phyloP scores from a whole-genome alignment of 345 rosid species.

The Abelmoschus esculentus region DNA sequence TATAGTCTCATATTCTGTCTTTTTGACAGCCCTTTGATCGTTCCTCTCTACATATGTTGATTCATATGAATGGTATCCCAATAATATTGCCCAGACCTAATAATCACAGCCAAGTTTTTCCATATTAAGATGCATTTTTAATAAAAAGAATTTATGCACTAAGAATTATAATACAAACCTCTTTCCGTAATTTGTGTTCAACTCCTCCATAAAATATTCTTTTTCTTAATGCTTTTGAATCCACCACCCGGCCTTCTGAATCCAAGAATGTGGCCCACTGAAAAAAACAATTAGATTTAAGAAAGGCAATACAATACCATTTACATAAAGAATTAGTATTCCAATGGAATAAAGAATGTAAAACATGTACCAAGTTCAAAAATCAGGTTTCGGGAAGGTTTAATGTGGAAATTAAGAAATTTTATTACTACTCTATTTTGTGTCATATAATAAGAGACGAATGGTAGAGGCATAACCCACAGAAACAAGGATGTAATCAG shows the following conservation, averaged over 20 bases:
- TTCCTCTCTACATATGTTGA: constrained; percentile 90
- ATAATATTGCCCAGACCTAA: constrained; percentile 80
- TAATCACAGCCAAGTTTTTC: constrained; percentile 14
- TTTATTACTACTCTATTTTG: not conserved
- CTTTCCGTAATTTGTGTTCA: constrained; percentile 63
- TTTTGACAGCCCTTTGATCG: constrained; percentile 48
- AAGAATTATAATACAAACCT: constrained; percentile 42
- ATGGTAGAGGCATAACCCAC: not conserved
- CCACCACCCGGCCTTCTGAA: constrained; percentile 73
- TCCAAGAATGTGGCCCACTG: constrained; percentile 86
- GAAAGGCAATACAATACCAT: constrained; percentile 6
- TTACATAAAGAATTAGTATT: not conserved
- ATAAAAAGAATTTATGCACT: not conserved
- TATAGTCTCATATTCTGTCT: constrained; percentile 63
- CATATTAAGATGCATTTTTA: constrained; percentile 10
- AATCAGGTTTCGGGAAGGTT: not conserved
- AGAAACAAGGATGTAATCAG: not conserved
- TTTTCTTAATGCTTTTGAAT: constrained; percentile 61
- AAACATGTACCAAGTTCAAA: not conserved
- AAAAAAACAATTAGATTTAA: constrained; percentile 17
- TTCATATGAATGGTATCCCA: constrained; percentile 75
- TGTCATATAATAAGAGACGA: not conserved
- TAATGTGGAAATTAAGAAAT: not conserved
- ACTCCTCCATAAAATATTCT: constrained; percentile 93
- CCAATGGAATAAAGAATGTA: not conserved